Base-by-base conservation (phyloP, 306 rosid species). In the Glycine latifolia region DNA sequence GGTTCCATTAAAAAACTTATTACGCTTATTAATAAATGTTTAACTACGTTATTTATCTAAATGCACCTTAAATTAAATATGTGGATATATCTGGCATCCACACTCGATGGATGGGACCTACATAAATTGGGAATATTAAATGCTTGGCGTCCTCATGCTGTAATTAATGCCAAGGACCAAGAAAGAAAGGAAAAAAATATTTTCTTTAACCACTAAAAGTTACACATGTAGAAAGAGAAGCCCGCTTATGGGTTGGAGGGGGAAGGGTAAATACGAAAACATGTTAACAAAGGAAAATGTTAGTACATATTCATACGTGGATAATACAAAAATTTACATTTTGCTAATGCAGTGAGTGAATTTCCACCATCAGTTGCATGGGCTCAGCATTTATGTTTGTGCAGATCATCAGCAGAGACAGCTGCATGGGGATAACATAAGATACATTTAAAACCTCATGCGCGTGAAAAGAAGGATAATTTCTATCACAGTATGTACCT, bases 321-420 rank as follows among this genome's bases (percentile, higher is more conserved):
- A 81, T 69, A 75, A 79, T 76, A 87, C 87, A 85, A 72, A 67
- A 67, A 79, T 87, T 68, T 87, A 87, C 90, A 87, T 53, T 39
- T 83, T 59, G 35, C 73, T 66, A 75, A 52, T 16, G 79, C 79
- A 58, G 81, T 15, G 78, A 82, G 77, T 62, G 77, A 73, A 62
- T 66, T 62, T 82, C 81, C 84, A 78, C 82, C 68, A 61, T 72
- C 5, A 54, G 82, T 85, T 70, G 83, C 65, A 54, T 35, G 73
- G 35, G 71, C 76, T 76, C 68, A 79, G 63, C 80, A 72, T 41
- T 70, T n/a, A 3, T 31, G 48, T 76, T 69, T 67, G 83, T 50
- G 78, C 67, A 81, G 71, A 81, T 67, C 85, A 84, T 69, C 86
- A 74, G 61, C 75, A 65, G 60, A 78, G 71, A 78, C 61, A 78